Base-by-base conservation (phyloP, 176 grass and related monocot species). In the Poa pratensis region DNA sequence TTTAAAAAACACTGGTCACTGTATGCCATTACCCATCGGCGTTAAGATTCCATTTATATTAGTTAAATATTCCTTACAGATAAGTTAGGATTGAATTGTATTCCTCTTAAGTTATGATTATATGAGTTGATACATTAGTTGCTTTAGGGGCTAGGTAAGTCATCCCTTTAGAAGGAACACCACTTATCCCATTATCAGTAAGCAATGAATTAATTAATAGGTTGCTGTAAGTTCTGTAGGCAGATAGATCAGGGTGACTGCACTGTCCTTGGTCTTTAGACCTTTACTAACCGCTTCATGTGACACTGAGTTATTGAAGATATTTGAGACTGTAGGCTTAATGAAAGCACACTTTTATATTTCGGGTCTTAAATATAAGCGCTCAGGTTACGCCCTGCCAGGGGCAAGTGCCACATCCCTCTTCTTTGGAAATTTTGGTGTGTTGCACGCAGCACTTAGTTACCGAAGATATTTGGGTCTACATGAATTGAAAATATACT, bases 401-500 rank as follows among this genome's bases (percentile, higher is more conserved):
- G 71, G n/a, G 46, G 24, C 23, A 27, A 30, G 71, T 50, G 45
- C 69, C 69, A n/a, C 14, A 73, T 49, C 24, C 24, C 16, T 17
- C 23, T 42, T 72, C n/a, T 46, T 46, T 17, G 69, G 22, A 72
- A 46, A 20, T 73, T 48, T 27, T 23, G 26, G n/a, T 42, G 20
- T 73, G 22, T 48, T 73, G 70, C 70, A 72, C 5, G 6, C n/a
- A 69, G 20, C 18, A 72, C 69, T 24, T 49, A 73, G 43, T 73
- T 73, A 73, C 15, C 7, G 6, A 48, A 73, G 70, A 73, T 73
- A 75, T 17, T 49, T 73, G 70, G 22, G 70, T 18, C 70, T 73
- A 51, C 16, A 49, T 15, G 46, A 74, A 48, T 74, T 51, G 45
- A 51, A 73, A 51, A 49, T 74, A 51, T 9, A 30, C 71, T 49